phyloP scores from a whole-genome alignment of 73 alveolate genomes.

The Loxodes magnus region DNA sequence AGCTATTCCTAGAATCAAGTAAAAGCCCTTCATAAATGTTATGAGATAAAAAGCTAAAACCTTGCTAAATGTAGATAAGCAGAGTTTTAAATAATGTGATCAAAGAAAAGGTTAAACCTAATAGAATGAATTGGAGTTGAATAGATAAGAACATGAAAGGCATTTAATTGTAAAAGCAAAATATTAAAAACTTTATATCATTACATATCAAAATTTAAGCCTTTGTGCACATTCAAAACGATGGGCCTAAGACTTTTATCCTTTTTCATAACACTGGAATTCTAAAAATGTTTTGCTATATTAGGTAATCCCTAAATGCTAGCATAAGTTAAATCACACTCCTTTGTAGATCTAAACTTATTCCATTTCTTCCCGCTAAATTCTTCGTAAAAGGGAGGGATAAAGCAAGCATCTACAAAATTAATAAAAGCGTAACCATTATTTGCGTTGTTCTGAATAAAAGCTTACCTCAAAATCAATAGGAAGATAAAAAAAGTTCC shows the following conservation, averaged over 20 bases:
- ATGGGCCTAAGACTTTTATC: conserved; percentile 47
- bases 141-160: no score
- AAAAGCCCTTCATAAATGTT: no score
- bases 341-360: conserved; percentile 59
- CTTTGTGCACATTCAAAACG: no score
- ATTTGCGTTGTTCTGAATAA: conserved; percentile 78
- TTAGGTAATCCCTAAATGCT: conserved; percentile 52
- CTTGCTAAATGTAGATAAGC: no score
- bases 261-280: conserved; percentile 38
- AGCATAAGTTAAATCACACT: conserved; percentile 58
- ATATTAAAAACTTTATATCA: no score
- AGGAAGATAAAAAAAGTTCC: conserved; percentile 81
- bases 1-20: no score
- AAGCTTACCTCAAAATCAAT: conserved; percentile 66
- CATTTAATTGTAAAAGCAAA: no score
- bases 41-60: no score
- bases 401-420: conserved; percentile 68
- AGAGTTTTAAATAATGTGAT: no score
- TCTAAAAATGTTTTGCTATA: conserved; percentile 16
- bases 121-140: no score
- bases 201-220: no score
- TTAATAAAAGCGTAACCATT: conserved; percentile 97
- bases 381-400: conserved; percentile 60
- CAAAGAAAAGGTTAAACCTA: no score
- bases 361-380: conserved; percentile 85